Conservation (phyloP, 352 stramenopile species). For the Nothophytophthora sp. region DNA sequence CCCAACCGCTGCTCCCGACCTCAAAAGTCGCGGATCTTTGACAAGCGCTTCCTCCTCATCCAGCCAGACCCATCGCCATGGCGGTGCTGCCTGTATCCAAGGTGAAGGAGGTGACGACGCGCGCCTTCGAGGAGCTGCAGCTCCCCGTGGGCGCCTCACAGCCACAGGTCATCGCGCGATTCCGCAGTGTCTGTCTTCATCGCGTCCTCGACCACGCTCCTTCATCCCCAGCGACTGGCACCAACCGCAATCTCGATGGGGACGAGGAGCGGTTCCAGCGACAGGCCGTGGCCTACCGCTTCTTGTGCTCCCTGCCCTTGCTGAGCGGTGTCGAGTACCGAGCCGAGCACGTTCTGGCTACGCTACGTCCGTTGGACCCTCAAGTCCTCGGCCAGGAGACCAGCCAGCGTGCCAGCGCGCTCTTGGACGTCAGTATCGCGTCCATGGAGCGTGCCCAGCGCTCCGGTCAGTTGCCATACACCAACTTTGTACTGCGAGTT, state of each 20-base stretch:
- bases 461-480: constrained; percentile 56
- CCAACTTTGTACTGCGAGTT: constrained; percentile 71
- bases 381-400: constrained; percentile 6
- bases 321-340: constrained; percentile 19
- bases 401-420: constrained; percentile 48
- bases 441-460: constrained; percentile 69
- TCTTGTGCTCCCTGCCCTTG: constrained; percentile 57
- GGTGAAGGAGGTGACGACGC: constrained; percentile 37
- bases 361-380: constrained; percentile 45
- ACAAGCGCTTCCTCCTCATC: not conserved
- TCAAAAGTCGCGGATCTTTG: constrained; percentile 26
- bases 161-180: constrained; percentile 50
- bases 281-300: constrained; percentile 67
- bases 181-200: constrained; percentile 50
- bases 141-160: constrained; percentile 46
- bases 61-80: constrained; percentile 1
- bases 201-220: constrained; percentile 23
- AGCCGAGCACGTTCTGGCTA: constrained; percentile 45
- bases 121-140: constrained; percentile 61
- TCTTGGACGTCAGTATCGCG: constrained; percentile 62
- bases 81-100: constrained; percentile 12
- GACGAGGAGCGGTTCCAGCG: constrained; percentile 46
- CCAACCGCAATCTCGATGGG: constrained; percentile 3
- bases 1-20: too few species aligned
- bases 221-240: constrained; percentile 1